Evolutionary conservation across 768 basidiomycete genomes (phyloP), one percentile per base, ranked within the genome.

Genomic region (Boletellus ananiceps): DNA sequence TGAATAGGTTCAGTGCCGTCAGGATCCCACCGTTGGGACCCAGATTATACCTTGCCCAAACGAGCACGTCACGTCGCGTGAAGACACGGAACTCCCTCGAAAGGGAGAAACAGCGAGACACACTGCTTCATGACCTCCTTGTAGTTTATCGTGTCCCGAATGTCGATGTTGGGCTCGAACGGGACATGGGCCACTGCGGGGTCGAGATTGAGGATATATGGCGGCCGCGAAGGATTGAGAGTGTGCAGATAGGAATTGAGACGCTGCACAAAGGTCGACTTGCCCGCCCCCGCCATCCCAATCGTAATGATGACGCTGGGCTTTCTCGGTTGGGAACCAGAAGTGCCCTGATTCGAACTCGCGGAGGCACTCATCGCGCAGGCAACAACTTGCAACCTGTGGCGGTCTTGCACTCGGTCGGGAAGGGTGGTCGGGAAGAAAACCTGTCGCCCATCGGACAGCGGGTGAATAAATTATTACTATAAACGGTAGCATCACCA

Each of bases 81-180:
- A 44, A 48, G 48, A 40, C 14, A 52, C 29, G 29, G 50, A 33
- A 36, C 15, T 38, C 29, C 50, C 29, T 37, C 40, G 48, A 53
- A 52, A 29, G 29, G 29, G 29, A 29, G 58, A 57, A 62, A 65
- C 46, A 51, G 61, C 61, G 58, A 84, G 86, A 75, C 76, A 75
- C 76, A 96, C 93, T 97, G 93, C 80, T 96, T 94, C 96, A 99
- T 99, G 59, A 99, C 95, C 70, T 99, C 88, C 56, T 87, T 82
- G 69, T 98, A 99, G 66, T 98, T 88, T 18, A 99, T 84, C 11
- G 96, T 99, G 68, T 99, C 96, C 54, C 96, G 74, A 44, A 99
- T 98, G 67, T 99, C 96, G 52, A 99, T 97, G 66, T 98, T 98
- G 23, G 94, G 83, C 51, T 93, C 91, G 63, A 93, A 99, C 2